Percentiles rank a stretch among this genome's conserved stretches.
phyloP scores from a whole-genome alignment of 2,329 filamentous ascomycete genomes.

The Xenoacremonium recifei region DNA sequence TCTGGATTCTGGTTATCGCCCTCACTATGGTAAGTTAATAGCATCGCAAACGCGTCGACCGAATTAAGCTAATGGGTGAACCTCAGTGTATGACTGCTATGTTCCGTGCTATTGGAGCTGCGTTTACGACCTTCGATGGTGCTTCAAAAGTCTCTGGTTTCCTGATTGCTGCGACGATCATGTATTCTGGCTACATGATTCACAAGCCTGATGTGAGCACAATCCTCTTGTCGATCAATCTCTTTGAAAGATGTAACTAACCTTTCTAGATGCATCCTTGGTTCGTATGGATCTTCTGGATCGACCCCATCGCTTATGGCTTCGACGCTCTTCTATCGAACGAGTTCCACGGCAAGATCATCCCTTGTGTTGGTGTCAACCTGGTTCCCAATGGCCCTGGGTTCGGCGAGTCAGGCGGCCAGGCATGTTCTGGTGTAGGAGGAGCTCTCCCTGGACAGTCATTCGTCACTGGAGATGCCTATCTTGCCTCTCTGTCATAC shows the following conservation, averaged over 20 bases:
- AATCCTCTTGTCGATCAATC: background rate
- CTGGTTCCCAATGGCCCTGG: conserved; percentile 50
- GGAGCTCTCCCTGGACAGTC: conserved; percentile 51
- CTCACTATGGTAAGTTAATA: conserved; percentile 50
- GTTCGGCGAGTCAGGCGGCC: conserved; percentile 41
- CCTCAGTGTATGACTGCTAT: conserved; percentile 53
- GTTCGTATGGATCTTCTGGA: conserved; percentile 63
- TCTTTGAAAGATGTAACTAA: too few species aligned
- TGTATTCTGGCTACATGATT: conserved; percentile 66
- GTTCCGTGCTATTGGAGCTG: conserved; percentile 56
- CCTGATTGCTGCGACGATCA: conserved; percentile 49
- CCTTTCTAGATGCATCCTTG: conserved; percentile 53
- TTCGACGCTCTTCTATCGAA: conserved; percentile 70
- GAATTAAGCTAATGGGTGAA: background rate
- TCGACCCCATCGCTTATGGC: conserved; percentile 66
- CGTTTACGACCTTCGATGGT: conserved; percentile 55
- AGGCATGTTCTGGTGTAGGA: conserved; percentile 57
- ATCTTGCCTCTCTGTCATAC: conserved; percentile 55
- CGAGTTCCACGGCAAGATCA: conserved; percentile 61
- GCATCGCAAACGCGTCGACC: background rate
- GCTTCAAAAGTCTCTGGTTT: conserved; percentile 58
- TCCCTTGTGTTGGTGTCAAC: conserved; percentile 48
- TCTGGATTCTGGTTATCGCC: conserved; percentile 52
- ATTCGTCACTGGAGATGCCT: conserved; percentile 56
- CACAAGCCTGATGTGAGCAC: conserved; percentile 43